Conservation (phyloP, 345 rosid species). For the Eucalyptus rudis region DNA sequence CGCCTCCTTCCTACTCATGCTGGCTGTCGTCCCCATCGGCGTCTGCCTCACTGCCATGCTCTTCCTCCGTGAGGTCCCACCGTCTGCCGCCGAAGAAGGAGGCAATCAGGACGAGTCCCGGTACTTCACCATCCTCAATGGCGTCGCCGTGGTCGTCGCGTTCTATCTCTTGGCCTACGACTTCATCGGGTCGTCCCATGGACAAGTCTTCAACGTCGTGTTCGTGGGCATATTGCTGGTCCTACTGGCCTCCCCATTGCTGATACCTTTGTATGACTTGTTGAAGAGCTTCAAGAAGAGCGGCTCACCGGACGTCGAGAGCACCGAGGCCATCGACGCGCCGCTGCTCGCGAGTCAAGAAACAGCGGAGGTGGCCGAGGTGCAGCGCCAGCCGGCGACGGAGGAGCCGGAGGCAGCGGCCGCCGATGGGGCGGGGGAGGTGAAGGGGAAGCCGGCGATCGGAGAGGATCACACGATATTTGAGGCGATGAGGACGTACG, state of each 20-base stretch:
- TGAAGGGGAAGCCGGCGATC: constrained; percentile 29
- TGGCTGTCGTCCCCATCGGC: constrained; percentile 49
- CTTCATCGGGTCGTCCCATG: constrained; percentile 26
- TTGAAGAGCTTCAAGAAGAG: constrained; percentile 13
- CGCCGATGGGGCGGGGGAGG: not conserved
- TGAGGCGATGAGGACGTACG: constrained; percentile 53
- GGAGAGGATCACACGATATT: constrained; percentile 86
- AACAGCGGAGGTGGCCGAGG: not conserved
- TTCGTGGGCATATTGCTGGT: constrained; percentile 38
- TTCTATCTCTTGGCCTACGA: constrained; percentile 61
- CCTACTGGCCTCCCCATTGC: constrained; percentile 54
- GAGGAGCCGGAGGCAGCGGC: not conserved
- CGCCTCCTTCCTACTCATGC: constrained; percentile 51
- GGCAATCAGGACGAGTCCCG: constrained; percentile 29
- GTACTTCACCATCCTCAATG: constrained; percentile 52
- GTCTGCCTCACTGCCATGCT: constrained; percentile 72
- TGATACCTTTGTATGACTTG: constrained; percentile 38
- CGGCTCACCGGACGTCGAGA: not conserved
- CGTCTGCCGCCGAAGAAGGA: constrained; percentile 21
- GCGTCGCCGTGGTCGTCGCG: constrained; percentile 63
- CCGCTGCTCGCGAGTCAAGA: constrained; percentile 26
- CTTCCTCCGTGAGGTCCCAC: constrained; percentile 82
- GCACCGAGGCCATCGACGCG: constrained; percentile 25
- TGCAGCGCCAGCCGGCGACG: not conserved
- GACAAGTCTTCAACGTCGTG: constrained; percentile 10